Evolutionary conservation across 306 rosid genomes (phyloP), one percentile per base, ranked within the genome.

Genomic region (Prunus kanzakura): DNA sequence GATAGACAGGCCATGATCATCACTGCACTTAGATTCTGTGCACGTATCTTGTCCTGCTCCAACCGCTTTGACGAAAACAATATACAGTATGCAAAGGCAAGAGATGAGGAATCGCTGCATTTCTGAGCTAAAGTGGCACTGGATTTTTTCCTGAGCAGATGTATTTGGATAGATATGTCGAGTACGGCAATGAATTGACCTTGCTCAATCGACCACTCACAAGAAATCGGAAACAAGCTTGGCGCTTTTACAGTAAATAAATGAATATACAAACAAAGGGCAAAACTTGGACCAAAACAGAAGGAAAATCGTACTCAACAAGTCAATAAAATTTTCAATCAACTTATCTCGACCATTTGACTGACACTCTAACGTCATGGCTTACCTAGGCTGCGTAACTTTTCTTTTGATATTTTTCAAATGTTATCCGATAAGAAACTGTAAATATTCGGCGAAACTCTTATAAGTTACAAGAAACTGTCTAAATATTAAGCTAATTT

Each of bases 11-110:
- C 81, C 76, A 8, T 49, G 22, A 25, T 46, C 3, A 3, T 10
- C 6, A 32, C 87, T 73, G 22, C 89, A 88, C 11, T 27, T 22
- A n/a, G 63, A 46, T 29, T 67, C 57, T 14, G 45, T 7, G 76
- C 87, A 80, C 29, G 16, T 54, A 75, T 63, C 12, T 57, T 29
- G 78, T 69, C 16, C 64, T 41, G 43, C 29, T 72, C 67, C 80
- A 46, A 43, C 38, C 32, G 66, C 64, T 20, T 3, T n/a, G 32
- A 72, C 66, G 51, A 45, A 67, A 30, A 52, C 20, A 61, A 78
- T 9, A 9, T 76, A 46, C 38, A 79, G 1, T 15, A 82, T 52
- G 35, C 19, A 54, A 8, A 71, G 16, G 30, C 15, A 79, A 62
- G 61, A 43, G 50, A 45, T 10, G 69, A 32, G 19, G 11, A 30